These are phyloP conservation scores for Geotrichum aggregatum DNA, from an alignment of 1,139 yeast species.

Conservation along the genomic window DNA sequence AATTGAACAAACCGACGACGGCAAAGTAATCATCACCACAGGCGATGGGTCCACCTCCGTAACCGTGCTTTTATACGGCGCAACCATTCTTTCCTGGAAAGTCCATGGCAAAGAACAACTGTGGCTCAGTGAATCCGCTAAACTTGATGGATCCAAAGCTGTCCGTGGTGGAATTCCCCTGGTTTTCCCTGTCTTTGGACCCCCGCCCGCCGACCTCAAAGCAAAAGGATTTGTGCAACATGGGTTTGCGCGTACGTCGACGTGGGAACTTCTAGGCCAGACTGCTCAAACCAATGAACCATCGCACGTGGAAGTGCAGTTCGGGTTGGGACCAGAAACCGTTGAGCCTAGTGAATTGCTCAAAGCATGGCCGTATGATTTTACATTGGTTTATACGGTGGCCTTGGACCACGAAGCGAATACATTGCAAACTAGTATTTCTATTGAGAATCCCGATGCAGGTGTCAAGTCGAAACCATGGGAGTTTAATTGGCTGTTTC, in stretches of 20 bases:
- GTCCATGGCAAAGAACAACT: conserved; percentile 65
- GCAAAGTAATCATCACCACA: conserved; percentile 60
- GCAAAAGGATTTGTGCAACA: conserved; percentile 52
- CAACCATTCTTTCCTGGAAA: conserved; percentile 82
- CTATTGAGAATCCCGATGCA: conserved; percentile 65
- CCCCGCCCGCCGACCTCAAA: conserved; percentile 48
- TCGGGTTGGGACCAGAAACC: conserved; percentile 82
- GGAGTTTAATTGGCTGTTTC: conserved; percentile 93
- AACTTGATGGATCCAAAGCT: conserved; percentile 83
- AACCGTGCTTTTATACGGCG: conserved; percentile 77
- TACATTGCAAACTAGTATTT: conserved; percentile 61
- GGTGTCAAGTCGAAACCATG: conserved; percentile 41
- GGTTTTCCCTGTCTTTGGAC: conserved; percentile 92
- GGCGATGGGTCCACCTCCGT: conserved; percentile 51
- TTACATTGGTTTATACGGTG: conserved; percentile 70
- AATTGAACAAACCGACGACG: conserved; percentile 60
- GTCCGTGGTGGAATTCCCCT: conserved; percentile 97
- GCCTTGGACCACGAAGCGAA: conserved; percentile 47
- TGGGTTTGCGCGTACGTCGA: conserved; percentile 86
- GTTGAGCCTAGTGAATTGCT: conserved; percentile 51
- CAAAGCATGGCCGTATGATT: conserved; percentile 64
- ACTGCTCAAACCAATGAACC: conserved; percentile 45
- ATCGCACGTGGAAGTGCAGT: conserved; percentile 72
- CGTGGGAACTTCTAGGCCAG: conserved; percentile 92
- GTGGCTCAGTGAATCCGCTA: conserved; percentile 57